Evolutionary conservation across 2,329 filamentous ascomycete species (phyloP).

Genomic region (Elsinoe perseae): DNA sequence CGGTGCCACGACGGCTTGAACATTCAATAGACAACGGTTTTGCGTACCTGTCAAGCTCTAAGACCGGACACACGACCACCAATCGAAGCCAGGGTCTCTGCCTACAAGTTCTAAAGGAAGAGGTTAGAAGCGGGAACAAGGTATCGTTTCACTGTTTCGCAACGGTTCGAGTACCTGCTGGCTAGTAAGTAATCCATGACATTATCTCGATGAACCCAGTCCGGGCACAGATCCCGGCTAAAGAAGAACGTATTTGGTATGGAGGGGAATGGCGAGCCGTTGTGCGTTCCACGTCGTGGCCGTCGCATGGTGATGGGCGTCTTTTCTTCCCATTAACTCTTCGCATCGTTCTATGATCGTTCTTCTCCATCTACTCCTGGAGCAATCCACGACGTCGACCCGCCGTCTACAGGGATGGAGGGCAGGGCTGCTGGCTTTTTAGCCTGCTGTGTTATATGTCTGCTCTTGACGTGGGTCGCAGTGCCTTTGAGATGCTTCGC

Average conservation of each 20-base stretch:
- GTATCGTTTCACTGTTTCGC: not conserved
- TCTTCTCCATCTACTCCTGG: not conserved
- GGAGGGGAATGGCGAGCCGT: not conserved
- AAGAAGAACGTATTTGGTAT: not conserved
- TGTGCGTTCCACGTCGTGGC: not conserved
- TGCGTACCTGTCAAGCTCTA: slow-evolving; percentile 8
- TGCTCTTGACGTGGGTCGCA: slow-evolving; percentile 7
- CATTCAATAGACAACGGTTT: slow-evolving; percentile 16
- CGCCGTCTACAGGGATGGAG: not conserved
- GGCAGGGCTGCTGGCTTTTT: slow-evolving; percentile 4
- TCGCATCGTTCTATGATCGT: not conserved
- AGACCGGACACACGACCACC: not conserved
- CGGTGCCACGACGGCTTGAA: slow-evolving; percentile 6
- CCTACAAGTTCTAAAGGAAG: not conserved
- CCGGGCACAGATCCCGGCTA: not conserved
- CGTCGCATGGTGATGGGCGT: slow-evolving; percentile 1
- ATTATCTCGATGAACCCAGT: not conserved
- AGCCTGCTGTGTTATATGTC: slow-evolving; percentile 10
- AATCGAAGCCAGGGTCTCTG: not conserved
- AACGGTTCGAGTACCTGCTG: not conserved
- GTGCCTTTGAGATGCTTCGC: slow-evolving; percentile 14
- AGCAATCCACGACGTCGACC: not conserved
- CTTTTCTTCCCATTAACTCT: not conserved
- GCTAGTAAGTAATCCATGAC: not conserved
- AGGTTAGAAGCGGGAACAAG: not conserved